Evolutionary conservation across 805 yeast genomes (phyloP).

Genomic region (Candida cerambycidarum): DNA sequence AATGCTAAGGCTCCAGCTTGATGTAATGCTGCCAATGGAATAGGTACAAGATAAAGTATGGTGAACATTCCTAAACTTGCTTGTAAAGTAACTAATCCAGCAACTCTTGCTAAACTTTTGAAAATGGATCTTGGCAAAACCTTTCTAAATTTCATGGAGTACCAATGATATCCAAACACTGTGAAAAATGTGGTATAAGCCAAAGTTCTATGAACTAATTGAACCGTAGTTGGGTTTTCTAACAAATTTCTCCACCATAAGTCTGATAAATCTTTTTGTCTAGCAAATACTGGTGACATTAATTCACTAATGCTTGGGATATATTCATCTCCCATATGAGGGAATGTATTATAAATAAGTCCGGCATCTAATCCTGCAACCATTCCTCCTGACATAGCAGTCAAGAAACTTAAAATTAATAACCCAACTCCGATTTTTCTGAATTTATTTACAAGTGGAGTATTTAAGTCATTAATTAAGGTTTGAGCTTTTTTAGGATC

Average conservation of each 20-base stretch:
- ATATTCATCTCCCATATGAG: constrained; percentile 88
- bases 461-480: constrained; percentile 57
- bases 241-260: constrained; percentile 87
- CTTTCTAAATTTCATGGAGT: constrained; percentile 55
- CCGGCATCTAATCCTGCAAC: constrained; percentile 99
- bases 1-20: constrained; percentile 96
- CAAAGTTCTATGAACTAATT: constrained; percentile 80
- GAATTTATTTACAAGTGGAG: constrained; percentile 57
- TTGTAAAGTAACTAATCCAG: constrained; percentile 85
- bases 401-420: constrained; percentile 69
- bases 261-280: constrained; percentile 67
- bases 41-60: constrained; percentile 83
- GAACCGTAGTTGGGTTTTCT: constrained; percentile 96
- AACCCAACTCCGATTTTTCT: constrained; percentile 57
- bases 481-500: constrained; percentile 54
- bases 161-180: constrained; percentile 68
- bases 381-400: constrained; percentile 97
- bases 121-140: constrained; percentile 56
- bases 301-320: constrained; percentile 77
- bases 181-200: constrained; percentile 80
- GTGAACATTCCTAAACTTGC: constrained; percentile 86
- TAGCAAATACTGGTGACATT: constrained; percentile 69
- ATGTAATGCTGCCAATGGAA: constrained; percentile 89
- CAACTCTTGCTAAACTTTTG: constrained; percentile 58
- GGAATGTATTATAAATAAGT: constrained; percentile 91